Evolutionary conservation across 2,329 filamentous ascomycete species (phyloP).

Genomic region (Magnaporthiopsis rhizophila): DNA sequence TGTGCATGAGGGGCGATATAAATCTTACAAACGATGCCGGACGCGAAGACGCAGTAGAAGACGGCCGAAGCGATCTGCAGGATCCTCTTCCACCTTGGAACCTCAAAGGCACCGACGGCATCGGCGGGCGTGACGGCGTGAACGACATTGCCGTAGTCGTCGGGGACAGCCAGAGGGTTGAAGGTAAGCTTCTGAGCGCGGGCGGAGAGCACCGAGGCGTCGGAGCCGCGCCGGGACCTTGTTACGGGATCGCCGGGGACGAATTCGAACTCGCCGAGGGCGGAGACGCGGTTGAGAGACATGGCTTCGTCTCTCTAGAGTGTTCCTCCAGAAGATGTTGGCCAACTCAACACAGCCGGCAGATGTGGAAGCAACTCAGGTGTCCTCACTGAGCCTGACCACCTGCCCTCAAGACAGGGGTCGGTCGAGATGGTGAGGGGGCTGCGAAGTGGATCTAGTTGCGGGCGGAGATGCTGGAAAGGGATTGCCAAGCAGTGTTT

Average conservation of each 20-base stretch:
- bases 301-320: slow-evolving; percentile 21
- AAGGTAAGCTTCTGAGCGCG: slow-evolving; percentile 43
- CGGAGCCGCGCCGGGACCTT: slow-evolving; percentile 31
- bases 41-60: slow-evolving; percentile 46
- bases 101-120: slow-evolving; percentile 44
- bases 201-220: slow-evolving; percentile 37
- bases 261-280: slow-evolving; percentile 42
- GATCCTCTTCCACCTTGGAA: slow-evolving; percentile 45
- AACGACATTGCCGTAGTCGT: slow-evolving; percentile 34
- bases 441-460: not conserved
- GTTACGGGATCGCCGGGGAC: slow-evolving; percentile 25
- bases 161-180: slow-evolving; percentile 45
- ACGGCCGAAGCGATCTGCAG: slow-evolving; percentile 30
- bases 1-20: not conserved
- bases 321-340: too few species aligned
- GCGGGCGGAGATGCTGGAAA: not conserved
- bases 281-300: slow-evolving; percentile 45
- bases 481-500: not conserved
- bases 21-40: slow-evolving; percentile 55
- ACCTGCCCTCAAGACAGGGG: too few species aligned
- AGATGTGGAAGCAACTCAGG: too few species aligned
- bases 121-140: slow-evolving; percentile 15
- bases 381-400: too few species aligned
- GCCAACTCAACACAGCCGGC: too few species aligned
- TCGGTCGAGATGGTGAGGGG: too few species aligned